These are phyloP conservation scores for Myriosclerotinia scirpicola DNA, from an alignment of 2,329 filamentous ascomycete species.

Conservation along the genomic window DNA sequence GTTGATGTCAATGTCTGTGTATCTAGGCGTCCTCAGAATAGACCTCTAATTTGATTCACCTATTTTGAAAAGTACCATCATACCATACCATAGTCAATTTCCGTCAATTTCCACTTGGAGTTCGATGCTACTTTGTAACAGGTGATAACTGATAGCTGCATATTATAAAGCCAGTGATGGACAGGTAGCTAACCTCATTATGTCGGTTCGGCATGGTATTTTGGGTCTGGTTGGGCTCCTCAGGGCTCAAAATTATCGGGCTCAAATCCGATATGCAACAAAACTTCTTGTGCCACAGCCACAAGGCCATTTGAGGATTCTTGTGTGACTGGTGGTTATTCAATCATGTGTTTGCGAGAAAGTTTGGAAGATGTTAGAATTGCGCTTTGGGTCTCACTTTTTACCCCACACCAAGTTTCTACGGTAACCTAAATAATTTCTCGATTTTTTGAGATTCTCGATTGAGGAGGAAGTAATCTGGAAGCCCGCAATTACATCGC, in stretches of 20 bases:
- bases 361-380: background rate
- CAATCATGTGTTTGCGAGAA: constrained; percentile 15
- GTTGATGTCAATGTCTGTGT: too few species aligned
- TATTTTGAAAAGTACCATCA: too few species aligned
- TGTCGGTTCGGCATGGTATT: constrained; percentile 7
- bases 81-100: too few species aligned
- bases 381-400: constrained; percentile 8
- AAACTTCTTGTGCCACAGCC: constrained; percentile 7
- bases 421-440: constrained; percentile 20
- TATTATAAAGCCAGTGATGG: background rate
- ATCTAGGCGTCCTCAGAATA: too few species aligned
- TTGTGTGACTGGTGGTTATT: constrained; percentile 12
- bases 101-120: too few species aligned
- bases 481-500: constrained; percentile 19
- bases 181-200: background rate
- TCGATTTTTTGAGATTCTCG: constrained; percentile 28
- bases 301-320: background rate
- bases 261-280: constrained; percentile 27
- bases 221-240: constrained; percentile 18
- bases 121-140: too few species aligned
- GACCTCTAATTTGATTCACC: too few species aligned
- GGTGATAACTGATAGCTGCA: too few species aligned
- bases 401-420: constrained; percentile 9
- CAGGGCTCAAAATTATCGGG: constrained; percentile 9
- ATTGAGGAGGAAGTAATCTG: constrained; percentile 10